Conservation (phyloP, 2,329 filamentous ascomycete species). For the Cladosporium austrohemisphaericum region DNA sequence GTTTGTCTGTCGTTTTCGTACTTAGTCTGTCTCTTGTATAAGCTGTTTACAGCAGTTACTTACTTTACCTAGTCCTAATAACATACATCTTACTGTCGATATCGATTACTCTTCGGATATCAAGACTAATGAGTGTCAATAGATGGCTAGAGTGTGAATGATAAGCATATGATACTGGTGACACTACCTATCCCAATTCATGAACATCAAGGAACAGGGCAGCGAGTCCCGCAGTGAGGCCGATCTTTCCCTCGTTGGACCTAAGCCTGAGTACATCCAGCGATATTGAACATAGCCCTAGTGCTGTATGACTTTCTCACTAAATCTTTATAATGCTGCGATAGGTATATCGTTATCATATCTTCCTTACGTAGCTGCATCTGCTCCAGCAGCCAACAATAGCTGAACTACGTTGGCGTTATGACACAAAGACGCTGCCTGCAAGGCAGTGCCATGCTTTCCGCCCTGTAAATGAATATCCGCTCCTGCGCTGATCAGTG, state of each 20-base stretch:
- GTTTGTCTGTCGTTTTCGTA: slow-evolving; percentile 1
- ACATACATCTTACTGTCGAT: background rate
- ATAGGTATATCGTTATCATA: slow-evolving; percentile 3
- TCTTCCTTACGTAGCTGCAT: slow-evolving; percentile 15
- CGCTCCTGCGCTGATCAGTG: slow-evolving; percentile 20
- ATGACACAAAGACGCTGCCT: slow-evolving; percentile 14
- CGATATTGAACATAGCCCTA: too few species aligned
- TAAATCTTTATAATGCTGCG: too few species aligned
- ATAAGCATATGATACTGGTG: too few species aligned
- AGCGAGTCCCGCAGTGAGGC: too few species aligned
- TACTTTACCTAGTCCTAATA: slow-evolving; percentile 7
- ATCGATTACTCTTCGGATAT: background rate
- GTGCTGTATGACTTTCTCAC: too few species aligned
- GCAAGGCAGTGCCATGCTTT: slow-evolving; percentile 15
- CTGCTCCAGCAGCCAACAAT: slow-evolving; percentile 19
- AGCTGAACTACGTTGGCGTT: slow-evolving; percentile 11
- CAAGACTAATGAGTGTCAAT: too few species aligned
- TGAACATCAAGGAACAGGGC: too few species aligned
- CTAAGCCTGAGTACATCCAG: too few species aligned
- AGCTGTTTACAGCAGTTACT: background rate
- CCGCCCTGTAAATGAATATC: slow-evolving; percentile 19
- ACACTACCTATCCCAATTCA: too few species aligned
- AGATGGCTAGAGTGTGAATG: too few species aligned
- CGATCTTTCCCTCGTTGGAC: too few species aligned
- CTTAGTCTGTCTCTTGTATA: background rate